Base-by-base conservation (phyloP, 495 filamentous ascomycete species). In the Podospora pseudoanserina region DNA sequence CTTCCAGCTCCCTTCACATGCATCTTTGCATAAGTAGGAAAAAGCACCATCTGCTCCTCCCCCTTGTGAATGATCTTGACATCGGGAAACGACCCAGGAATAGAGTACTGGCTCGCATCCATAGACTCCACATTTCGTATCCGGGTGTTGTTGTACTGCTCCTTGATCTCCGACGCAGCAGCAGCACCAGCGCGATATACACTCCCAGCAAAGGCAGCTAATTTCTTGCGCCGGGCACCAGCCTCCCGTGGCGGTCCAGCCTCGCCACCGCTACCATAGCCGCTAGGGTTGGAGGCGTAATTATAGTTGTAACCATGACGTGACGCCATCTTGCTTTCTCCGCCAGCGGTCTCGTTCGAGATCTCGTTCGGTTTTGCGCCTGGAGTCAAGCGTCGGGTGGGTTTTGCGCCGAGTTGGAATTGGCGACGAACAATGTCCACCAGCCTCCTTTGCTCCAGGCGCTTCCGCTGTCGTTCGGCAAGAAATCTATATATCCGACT, bases 21-120 rank as follows among this genome's bases (percentile, higher is more conserved):
- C 72, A 83, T 84, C 76, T 91, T 83, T 57, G 91, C 91, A 80
- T 98, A 96, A 72, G 92, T 94, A 7, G 95, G 95, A 74, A 97
- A 99, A 16, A 98, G 73, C 13, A 98, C 85, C 88, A 99, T 91
- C 81, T 97, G 92, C 79, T 97, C 94, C 70, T 91, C 87, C 23
- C 91, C 93, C 54, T 86, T 90, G 7, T 88, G 84, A 23, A 90
- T 87, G 63, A 97, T 90, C 15, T 89, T 86, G 19, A 92, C 90
- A 70, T 96, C 89, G 1, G 92, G 92, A 72, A 93, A 97, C 4
- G 90, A 84, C 2, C 89, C 91, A 0, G 91, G 90, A n/a, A 90
- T 89, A 30, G 85, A 83, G 19, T 79, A 75, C 62, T 84, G 77
- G n/a, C n/a, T 32, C 5, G 86, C 83, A 39, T 89, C 83, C 5